Evolutionary conservation across 176 grass and related monocot species (phyloP).

Genomic region (Typha latifolia): DNA sequence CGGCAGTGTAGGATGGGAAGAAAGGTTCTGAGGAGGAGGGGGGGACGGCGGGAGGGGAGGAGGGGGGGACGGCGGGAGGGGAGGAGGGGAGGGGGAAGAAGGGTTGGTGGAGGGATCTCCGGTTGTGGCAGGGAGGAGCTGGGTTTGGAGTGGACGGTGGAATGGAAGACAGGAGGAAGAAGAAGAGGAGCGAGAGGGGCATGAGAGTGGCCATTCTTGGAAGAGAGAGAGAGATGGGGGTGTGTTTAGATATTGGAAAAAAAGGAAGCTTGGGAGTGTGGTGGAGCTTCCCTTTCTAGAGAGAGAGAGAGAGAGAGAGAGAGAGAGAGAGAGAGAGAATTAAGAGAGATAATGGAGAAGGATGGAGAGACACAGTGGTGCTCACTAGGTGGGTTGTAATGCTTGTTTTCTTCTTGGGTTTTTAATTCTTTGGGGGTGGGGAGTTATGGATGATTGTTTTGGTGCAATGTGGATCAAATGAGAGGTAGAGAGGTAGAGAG

Average conservation of each 20-base stretch:
- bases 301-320: slow-evolving; percentile 11
- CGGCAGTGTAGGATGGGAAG: slow-evolving; percentile 34
- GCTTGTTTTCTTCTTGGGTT: background rate
- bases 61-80: slow-evolving; percentile 13
- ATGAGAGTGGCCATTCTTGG: slow-evolving; percentile 26
- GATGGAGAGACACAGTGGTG: background rate
- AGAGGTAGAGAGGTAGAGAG: background rate
- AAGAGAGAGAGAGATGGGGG: slow-evolving; percentile 5
- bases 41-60: slow-evolving; percentile 8
- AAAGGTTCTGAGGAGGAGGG: slow-evolving; percentile 24
- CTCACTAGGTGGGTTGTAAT: slow-evolving; percentile 35
- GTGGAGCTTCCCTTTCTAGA: background rate
- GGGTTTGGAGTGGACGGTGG: background rate
- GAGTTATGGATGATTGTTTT: background rate
- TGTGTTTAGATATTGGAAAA: background rate
- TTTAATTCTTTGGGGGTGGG: background rate
- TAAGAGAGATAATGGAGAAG: background rate
- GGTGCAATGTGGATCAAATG: background rate
- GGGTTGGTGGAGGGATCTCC: slow-evolving; percentile 45
- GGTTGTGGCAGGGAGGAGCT: background rate
- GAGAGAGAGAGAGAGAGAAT: background rate
- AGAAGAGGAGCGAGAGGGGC: slow-evolving; percentile 23
- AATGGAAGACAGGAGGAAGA: slow-evolving; percentile 4
- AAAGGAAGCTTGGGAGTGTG: background rate
- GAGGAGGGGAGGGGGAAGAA: slow-evolving; percentile 46